Evolutionary conservation across 2,329 filamentous ascomycete species (phyloP).

Genomic region (Exophiala aquamarina): DNA sequence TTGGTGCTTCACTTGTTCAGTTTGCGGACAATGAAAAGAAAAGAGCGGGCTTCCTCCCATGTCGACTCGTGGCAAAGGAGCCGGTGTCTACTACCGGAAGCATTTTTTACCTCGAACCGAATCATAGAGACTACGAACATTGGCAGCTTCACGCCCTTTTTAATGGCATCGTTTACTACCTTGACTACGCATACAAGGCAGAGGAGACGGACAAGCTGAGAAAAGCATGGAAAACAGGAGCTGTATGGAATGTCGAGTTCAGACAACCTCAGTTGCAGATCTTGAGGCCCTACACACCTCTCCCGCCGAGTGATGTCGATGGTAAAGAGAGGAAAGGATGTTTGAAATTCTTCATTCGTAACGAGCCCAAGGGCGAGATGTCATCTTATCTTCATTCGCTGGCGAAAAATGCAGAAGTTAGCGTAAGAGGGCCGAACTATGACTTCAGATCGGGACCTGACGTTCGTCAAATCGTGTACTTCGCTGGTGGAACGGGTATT

Average conservation of each 20-base stretch:
- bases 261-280: slow-evolving; percentile 96
- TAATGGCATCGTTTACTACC: no score
- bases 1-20: no score
- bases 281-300: slow-evolving; percentile 83
- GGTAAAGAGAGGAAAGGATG: slow-evolving; percentile 38
- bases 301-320: slow-evolving; percentile 56
- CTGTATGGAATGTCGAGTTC: slow-evolving; percentile 82
- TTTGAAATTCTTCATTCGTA: slow-evolving; percentile 75
- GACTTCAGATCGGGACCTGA: slow-evolving; percentile 63
- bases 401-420: slow-evolving; percentile 62
- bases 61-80: slow-evolving; percentile 42
- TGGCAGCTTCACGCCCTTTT: background rate
- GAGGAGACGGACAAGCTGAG: no score
- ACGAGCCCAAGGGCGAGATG: slow-evolving; percentile 77
- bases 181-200: no score
- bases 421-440: slow-evolving; percentile 74
- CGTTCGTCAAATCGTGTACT: slow-evolving; percentile 67
- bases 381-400: slow-evolving; percentile 75
- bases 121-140: slow-evolving; percentile 47
- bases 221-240: slow-evolving; percentile 58
- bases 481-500: slow-evolving; percentile 91
- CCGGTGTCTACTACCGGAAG: slow-evolving; percentile 48
- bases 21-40: no score
- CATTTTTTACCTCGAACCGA: slow-evolving; percentile 43
- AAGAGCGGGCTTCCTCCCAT: slow-evolving; percentile 39